Base-by-base conservation (phyloP, 495 filamentous ascomycete genomes). In the Venustampulla echinocandica region DNA sequence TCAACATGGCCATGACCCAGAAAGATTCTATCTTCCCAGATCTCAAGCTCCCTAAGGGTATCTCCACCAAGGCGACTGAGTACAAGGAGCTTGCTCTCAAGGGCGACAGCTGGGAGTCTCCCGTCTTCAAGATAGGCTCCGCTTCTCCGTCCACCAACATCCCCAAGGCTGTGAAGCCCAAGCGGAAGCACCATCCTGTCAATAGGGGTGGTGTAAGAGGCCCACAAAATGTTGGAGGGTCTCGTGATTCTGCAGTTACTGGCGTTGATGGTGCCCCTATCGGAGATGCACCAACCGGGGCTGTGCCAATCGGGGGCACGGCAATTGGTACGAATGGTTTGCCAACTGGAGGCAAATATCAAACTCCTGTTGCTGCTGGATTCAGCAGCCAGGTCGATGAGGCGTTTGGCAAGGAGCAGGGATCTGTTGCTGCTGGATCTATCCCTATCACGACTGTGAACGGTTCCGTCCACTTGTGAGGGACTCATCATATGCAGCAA, bases 41-140 rank as follows among this genome's bases (percentile, higher is more conserved):
- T 57, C 80, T 98, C 63, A 76, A 83, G 38, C 75, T 98, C 1
- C 90, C 90, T 19, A 89, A 89, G 44, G 89, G 89, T 48, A 90
- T 95, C 63, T 87, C 84, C 45, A 83, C 76, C 68, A 96, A 95
- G 76, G 90, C 92, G 15, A 94, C 90, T 43, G 85, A 95, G 64
- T 97, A 90, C 72, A 87, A 80, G 64, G 80, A 96, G 34, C 71
- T 95, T 30, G 86, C 92, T 11, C 68, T 70, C 44, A 88, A 87
- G 73, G 92, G 93, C 40, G 83, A 96, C 55, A 82, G 81, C 63
- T 98, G 92, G 92, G 82, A 95, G 68, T 90, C 83, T 22, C 88
- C 93, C 23, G 79, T 98, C 57, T 98, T 98, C 73, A 81, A 76
- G 57, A 82, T 97, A 50, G 93, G 92, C 42, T 70, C 65, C n/a